Base-by-base conservation (phyloP, 2,329 filamentous ascomycete species). In the Alternaria gaisen region DNA sequence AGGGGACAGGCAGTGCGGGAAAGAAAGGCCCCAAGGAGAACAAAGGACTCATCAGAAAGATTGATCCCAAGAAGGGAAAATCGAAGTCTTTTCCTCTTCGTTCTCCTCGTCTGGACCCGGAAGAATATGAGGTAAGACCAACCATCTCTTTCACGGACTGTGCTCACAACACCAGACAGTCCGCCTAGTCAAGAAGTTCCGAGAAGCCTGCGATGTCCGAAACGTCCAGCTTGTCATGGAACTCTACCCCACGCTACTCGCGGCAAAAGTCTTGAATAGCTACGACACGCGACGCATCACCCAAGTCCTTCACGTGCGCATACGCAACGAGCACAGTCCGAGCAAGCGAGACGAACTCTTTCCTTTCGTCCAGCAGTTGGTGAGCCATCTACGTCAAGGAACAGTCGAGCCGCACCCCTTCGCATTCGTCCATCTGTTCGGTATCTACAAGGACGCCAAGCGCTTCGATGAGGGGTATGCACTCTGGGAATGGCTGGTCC, bases 401-500 rank as follows among this genome's bases (percentile, higher is more conserved):
- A 52, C 65, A 1, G 60, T 82, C 10, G 70, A 73, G 18, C 78
- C 81, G 10, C 72, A 79, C 62, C 62, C 74, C n/a, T 55, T 66
- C 46, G 77, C 82, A 47, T 77, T 80, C 64, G 63, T 84, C n/a
- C 82, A 84, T 64, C 65, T 85, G 16, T 70, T 86, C 32, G 77
- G 77, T 32, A 78, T 82, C 44, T 82, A 81, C 70, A 84, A 83
- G 61, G 80, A 84, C 61, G 72, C 75, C 32, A 73, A 75, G n/a
- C 74, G 76, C 40, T 82, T 76, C 60, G 66, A 76, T 5, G 66
- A 75, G 46, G 81, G 78, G 5, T 64, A 70, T 24, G 67, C 72
- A 2, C 82, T 85, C 62, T 86, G 84, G 84, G 65, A 73, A 20
- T 85, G 83, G 83, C 74, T 86, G 14, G 64, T 74, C 24, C 58